These are phyloP conservation scores for Puccinia hordei DNA, from an alignment of 1,284 basidiomycete species.

Conservation along the genomic window DNA sequence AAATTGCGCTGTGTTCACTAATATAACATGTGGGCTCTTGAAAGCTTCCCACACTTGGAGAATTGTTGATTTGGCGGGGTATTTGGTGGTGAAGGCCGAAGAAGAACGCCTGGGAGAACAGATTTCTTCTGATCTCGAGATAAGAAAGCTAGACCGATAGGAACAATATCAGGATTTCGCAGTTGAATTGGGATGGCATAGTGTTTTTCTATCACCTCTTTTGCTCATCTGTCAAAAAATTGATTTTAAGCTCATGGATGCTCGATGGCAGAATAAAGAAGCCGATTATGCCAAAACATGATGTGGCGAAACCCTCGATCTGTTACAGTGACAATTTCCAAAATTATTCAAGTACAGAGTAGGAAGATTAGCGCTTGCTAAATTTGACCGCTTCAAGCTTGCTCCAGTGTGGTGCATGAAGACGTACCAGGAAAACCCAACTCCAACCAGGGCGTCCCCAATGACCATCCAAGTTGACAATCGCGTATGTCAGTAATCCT, in stretches of 20 bases:
- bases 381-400: background rate
- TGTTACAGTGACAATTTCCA: background rate
- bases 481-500: constrained; percentile 29
- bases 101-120: background rate
- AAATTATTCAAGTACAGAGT: background rate
- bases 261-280: background rate
- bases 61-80: background rate
- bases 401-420: too few species aligned
- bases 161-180: background rate
- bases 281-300: background rate
- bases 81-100: background rate
- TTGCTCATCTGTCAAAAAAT: background rate
- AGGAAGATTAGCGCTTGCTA: background rate
- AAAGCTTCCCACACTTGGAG: background rate
- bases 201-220: background rate
- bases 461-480: constrained; percentile 18
- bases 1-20: background rate
- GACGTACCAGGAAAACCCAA: constrained; percentile 41
- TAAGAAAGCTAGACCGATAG: background rate
- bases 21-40: background rate
- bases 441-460: constrained; percentile 24
- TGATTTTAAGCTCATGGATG: background rate
- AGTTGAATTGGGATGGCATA: background rate
- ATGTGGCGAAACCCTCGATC: constrained; percentile 21
- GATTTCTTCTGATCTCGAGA: background rate